Evolutionary conservation across 1,284 basidiomycete species (phyloP).

Genomic region (Coniferiporia sulphurascens): DNA sequence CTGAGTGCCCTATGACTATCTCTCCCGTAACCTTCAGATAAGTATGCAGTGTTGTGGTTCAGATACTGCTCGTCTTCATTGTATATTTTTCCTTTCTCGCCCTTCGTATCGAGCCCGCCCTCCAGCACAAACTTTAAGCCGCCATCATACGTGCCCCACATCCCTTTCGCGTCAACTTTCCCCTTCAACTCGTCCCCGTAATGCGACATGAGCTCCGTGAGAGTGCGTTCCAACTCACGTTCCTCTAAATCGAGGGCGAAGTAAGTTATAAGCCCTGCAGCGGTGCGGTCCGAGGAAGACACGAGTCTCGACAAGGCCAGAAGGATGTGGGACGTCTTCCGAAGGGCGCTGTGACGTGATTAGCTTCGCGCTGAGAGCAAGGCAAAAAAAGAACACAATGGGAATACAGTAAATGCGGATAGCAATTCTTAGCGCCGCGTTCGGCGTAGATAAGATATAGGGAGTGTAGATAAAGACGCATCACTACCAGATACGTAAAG

Average conservation of each 20-base stretch:
- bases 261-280: constrained; percentile 57
- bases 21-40: not conserved
- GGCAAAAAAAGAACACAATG: not conserved
- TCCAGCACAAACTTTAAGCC: constrained; percentile 65
- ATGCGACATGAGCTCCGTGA: constrained; percentile 62
- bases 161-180: constrained; percentile 72
- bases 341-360: constrained; percentile 55
- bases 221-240: constrained; percentile 79
- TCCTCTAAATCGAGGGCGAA: constrained; percentile 93
- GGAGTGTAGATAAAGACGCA: constrained; percentile 6
- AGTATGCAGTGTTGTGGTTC: not conserved
- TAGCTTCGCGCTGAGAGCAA: not conserved
- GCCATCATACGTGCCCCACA: constrained; percentile 88
- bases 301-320: constrained; percentile 61
- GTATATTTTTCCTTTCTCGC: not conserved
- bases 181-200: constrained; percentile 63
- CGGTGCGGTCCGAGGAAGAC: constrained; percentile 22
- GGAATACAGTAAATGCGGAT: not conserved
- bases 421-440: constrained; percentile 3
- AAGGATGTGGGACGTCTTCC: constrained; percentile 89
- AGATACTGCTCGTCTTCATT: not conserved
- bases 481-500: not conserved
- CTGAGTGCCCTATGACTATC: not conserved
- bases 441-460: constrained; percentile 19
- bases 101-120: constrained; percentile 41